Evolutionary conservation across 768 basidiomycete species (phyloP), one percentile per base, ranked within the genome.

Genomic region (Auricularia auricula-judae): DNA sequence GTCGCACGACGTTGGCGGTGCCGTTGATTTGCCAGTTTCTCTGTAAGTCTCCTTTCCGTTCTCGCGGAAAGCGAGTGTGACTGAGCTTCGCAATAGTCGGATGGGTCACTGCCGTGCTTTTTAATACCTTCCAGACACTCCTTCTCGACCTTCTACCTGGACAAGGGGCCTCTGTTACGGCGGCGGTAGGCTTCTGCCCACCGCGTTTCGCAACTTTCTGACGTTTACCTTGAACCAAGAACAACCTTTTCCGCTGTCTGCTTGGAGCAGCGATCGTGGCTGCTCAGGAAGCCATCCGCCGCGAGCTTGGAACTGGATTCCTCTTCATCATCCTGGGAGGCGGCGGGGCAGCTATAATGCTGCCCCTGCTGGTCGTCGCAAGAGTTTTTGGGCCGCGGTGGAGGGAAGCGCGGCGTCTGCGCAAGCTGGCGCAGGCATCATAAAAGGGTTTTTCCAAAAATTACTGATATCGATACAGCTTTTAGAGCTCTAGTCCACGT

Each of bases 121-220:
- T 68, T 63, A 70, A 68, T 56, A 62, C 43, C 34, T 44, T 63
- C 47, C 36, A 23, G 7, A 70, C 69, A 0, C 64, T 72, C 4
- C 65, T 71, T 8, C 68, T 76, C 58, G 76, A 77, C 66, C 63
- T 77, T 33, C 70, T 70, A 54, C 74, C 75, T 0, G 72, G 72
- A 1, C 66, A 71, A 51, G 71, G 73, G n/a, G 72, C 73, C 10
- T 69, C 71, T 1, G 70, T 73, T 1, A 73, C 74, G 11, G 73
- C 74, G 0, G 53, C 53, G 53, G 53, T 54, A 29, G 0, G 53
- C n/a, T 0, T 18, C 53, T 54, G 7, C 7, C 1, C 8, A 54
- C 0, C 4, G 53, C n/a, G 8, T 54, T 12, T 8, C 5, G 0
- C 8, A 0, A 4, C 11, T 18, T 10, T 0, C 18, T 29, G 8